Percentiles rank a stretch among this genome's conserved stretches.
These are phyloP conservation scores for Aschersonia sp. DNA, from an alignment of 2,329 filamentous ascomycete species.

Conservation along the genomic window DNA sequence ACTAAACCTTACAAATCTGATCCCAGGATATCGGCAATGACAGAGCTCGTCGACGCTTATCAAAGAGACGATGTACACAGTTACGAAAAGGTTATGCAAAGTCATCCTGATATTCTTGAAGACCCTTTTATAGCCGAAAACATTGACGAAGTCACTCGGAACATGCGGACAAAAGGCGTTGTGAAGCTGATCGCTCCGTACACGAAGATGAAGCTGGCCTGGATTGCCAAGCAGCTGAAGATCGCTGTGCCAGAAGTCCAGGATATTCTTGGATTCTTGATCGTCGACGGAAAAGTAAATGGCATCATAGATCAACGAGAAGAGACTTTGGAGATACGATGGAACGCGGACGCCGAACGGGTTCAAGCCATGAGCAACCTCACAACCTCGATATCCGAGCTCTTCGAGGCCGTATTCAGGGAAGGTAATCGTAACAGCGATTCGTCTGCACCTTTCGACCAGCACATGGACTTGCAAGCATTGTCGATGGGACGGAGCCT, in stretches of 20 bases:
- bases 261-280: constrained; percentile 90
- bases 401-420: constrained; percentile 61
- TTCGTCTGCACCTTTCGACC: constrained; percentile 13
- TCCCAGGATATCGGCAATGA: constrained; percentile 91
- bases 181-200: constrained; percentile 90
- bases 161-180: constrained; percentile 93
- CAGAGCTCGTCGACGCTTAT: constrained; percentile 89
- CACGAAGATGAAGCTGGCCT: constrained; percentile 74
- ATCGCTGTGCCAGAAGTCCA: constrained; percentile 78
- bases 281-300: constrained; percentile 74
- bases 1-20: constrained; percentile 97
- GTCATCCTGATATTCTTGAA: constrained; percentile 75
- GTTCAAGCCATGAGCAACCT: constrained; percentile 60
- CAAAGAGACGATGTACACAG: constrained; percentile 86
- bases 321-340: constrained; percentile 70
- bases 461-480: constrained; percentile 13
- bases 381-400: constrained; percentile 49
- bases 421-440: constrained; percentile 42
- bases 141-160: constrained; percentile 95
- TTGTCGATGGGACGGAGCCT: constrained; percentile 5
- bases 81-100: constrained; percentile 77
- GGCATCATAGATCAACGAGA: constrained; percentile 83
- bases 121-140: constrained; percentile 98
- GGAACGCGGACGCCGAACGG: constrained; percentile 58
- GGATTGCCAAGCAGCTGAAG: constrained; percentile 78